Evolutionary conservation across 257 asterid species (phyloP).

Genomic region (Rubia yunnanensis): DNA sequence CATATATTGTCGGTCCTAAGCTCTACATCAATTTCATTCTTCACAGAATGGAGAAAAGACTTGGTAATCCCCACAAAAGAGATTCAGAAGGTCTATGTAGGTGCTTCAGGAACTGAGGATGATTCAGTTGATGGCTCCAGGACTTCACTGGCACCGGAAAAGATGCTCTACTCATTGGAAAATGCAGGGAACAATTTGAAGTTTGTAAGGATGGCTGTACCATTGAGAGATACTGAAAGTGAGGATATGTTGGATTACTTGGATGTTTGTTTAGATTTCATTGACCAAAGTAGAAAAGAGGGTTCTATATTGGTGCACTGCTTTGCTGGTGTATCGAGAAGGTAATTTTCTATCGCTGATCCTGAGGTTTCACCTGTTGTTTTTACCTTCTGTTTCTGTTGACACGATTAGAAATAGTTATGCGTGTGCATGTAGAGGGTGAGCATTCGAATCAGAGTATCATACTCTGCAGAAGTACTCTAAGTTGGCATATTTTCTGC

Average conservation of each 20-base stretch:
- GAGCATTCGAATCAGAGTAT: background rate
- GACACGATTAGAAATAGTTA: background rate
- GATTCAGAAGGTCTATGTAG: constrained; percentile 67
- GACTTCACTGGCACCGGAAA: constrained; percentile 57
- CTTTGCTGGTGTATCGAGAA: constrained; percentile 98
- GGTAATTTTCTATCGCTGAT: constrained; percentile 33
- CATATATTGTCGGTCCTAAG: constrained; percentile 76
- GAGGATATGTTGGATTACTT: constrained; percentile 79
- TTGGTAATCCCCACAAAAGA: constrained; percentile 61
- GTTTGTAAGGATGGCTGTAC: constrained; percentile 81
- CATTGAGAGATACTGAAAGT: constrained; percentile 86
- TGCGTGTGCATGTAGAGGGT: background rate
- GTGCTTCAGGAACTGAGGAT: constrained; percentile 42
- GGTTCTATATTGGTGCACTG: constrained; percentile 94
- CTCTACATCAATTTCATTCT: constrained; percentile 79
- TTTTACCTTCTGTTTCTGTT: background rate
- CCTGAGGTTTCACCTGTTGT: constrained; percentile 1
- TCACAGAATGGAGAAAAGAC: constrained; percentile 83
- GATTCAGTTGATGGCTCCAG: constrained; percentile 35
- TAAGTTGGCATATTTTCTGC: background rate
- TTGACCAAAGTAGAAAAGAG: constrained; percentile 69
- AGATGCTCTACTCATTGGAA: constrained; percentile 71
- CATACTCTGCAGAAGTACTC: background rate
- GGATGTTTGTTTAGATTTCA: constrained; percentile 85
- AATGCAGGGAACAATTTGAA: constrained; percentile 87